These are phyloP conservation scores for Gillenia trifoliata DNA, from an alignment of 306 rosid species.

Conservation along the genomic window DNA sequence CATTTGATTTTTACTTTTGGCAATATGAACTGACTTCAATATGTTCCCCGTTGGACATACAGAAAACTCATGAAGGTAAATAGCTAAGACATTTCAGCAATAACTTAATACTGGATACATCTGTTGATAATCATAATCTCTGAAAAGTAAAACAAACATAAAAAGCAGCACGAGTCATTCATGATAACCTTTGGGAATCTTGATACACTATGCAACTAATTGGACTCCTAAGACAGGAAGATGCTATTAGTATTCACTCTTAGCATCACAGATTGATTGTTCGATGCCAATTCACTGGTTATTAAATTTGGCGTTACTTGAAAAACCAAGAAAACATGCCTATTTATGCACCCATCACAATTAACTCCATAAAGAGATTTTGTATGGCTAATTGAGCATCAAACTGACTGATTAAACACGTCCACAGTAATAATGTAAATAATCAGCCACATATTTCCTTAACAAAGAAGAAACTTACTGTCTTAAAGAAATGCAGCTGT, in stretches of 20 bases:
- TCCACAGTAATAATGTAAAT: neutral
- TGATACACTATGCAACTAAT: neutral
- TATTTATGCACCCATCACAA: neutral
- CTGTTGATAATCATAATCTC: no score
- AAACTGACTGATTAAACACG: neutral
- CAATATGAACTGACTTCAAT: neutral
- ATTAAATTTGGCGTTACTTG: no score
- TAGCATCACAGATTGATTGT: neutral
- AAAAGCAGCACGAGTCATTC: neutral
- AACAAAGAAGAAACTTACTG: slow-evolving; percentile 41
- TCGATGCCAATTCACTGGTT: neutral
- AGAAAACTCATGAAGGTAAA: neutral
- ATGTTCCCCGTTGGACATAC: neutral
- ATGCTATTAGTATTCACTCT: neutral
- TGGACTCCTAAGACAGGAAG: neutral
- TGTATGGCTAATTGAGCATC: neutral
- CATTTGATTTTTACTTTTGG: neutral
- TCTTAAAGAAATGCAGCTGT: slow-evolving; percentile 78
- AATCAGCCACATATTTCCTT: neutral
- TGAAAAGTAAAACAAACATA: no score
- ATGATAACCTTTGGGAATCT: no score
- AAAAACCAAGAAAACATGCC: neutral
- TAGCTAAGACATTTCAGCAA: neutral
- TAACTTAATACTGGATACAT: neutral
- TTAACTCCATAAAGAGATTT: slow-evolving; percentile 2